Conservation (phyloP, 352 stramenopile genomes). For the Lagenidium giganteum region DNA sequence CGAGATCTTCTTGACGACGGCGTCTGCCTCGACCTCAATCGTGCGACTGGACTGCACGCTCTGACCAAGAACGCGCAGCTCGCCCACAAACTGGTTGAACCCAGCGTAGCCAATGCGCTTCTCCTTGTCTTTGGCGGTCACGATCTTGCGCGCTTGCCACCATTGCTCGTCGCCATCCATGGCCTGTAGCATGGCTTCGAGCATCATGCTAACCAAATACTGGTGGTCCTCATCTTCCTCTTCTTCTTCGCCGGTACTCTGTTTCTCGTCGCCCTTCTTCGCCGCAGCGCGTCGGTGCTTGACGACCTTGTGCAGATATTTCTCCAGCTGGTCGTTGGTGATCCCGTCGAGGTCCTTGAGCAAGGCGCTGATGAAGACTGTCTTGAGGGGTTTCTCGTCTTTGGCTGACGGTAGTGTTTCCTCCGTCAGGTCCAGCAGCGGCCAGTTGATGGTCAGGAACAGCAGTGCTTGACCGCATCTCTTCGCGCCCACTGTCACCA, state of each 20-base stretch:
- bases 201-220: slow-evolving; percentile 35
- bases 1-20: slow-evolving; percentile 37
- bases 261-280: slow-evolving; percentile 5
- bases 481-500: slow-evolving; percentile 45
- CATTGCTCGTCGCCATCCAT: slow-evolving; percentile 57
- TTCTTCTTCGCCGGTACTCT: slow-evolving; percentile 8
- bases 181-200: slow-evolving; percentile 43
- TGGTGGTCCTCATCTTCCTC: slow-evolving; percentile 14
- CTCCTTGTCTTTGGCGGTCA: slow-evolving; percentile 18
- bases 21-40: slow-evolving; percentile 26
- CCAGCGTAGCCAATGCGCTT: slow-evolving; percentile 53
- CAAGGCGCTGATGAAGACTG: slow-evolving; percentile 48
- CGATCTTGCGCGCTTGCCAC: slow-evolving; percentile 40
- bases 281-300: slow-evolving; percentile 5
- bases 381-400: slow-evolving; percentile 12
- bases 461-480: slow-evolving; percentile 57
- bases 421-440: slow-evolving; percentile 53
- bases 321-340: slow-evolving; percentile 57
- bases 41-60: slow-evolving; percentile 26
- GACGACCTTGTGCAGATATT: slow-evolving; percentile 29
- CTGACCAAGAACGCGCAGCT: slow-evolving; percentile 44
- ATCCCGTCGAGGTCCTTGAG: slow-evolving; percentile 44
- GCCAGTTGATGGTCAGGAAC: slow-evolving; percentile 66
- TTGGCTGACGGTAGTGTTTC: slow-evolving; percentile 36
- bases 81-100: slow-evolving; percentile 64